Base-by-base conservation (phyloP, 371 early-diverging fungal species). In the Mucor sp. region DNA sequence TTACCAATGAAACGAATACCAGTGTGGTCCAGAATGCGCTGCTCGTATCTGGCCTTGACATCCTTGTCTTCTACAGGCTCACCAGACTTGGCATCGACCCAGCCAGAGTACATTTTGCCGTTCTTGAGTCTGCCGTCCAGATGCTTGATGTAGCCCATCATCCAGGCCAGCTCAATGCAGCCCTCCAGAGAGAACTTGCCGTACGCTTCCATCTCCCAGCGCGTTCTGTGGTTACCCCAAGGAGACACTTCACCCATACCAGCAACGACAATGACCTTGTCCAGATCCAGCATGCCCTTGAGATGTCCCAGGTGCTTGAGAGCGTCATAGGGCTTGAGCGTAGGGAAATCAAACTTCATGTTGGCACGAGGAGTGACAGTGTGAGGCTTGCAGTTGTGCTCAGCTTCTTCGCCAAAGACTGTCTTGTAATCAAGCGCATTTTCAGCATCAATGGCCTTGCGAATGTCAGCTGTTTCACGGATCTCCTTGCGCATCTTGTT, bases 91-190 rank as follows among this genome's bases (percentile, higher is more conserved):
- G 90, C 89, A 78, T 97, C 97, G 15, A 97, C 88, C 98, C 98
- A 97, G 19, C 98, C 98, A 76, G 94, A 86, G 86, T 96, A 95
- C 76, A 82, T 82, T 28, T 81, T 66, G 47, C 90, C 91, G 74
- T 86, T 88, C 85, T 94, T 94, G 70, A 96, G 85, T 48, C 89
- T 90, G 37, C 96, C 97, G 67, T 92, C 89, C 78, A 90, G 90
- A 79, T 95, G 95, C 80, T 91, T 93, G 79, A 97, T 95, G 74
- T 86, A 89, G 64, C 97, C 97, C 97, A 96, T 97, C 72, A 96
- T 93, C 96, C 98, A 96, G 27, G 98, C 96, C 89, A 97, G 90
- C 81, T 97, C 97, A 71, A 97, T 94, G 74, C 96, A 95, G 19
- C 97, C 98, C 61, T 96, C 96, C 32, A 97, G 86, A 50, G 97